These are phyloP conservation scores for Ramularia collo-cygni DNA, from an alignment of 2,329 filamentous ascomycete genomes.

Conservation along the genomic window DNA sequence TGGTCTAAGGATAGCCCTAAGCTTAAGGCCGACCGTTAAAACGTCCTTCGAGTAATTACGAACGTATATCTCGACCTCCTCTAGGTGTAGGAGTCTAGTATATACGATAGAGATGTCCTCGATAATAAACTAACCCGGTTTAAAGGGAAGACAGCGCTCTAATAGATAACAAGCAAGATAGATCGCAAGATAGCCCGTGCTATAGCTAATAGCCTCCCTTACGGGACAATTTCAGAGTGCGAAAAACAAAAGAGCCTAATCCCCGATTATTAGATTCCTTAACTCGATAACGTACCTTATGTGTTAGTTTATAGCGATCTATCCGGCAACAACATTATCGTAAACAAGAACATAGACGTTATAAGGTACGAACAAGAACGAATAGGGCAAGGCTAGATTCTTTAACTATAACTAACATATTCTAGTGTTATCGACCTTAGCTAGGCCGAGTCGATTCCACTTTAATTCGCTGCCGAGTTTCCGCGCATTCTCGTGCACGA, in stretches of 20 bases:
- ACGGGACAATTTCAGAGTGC: not conserved
- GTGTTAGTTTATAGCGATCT: not conserved
- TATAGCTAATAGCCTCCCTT: not conserved
- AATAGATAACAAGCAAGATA: not conserved
- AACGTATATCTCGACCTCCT: not conserved
- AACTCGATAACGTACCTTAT: not conserved
- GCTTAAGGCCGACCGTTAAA: not conserved
- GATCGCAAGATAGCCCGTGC: not conserved
- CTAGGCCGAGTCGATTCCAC: not conserved
- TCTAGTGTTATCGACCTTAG: not conserved
- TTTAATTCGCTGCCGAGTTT: not conserved
- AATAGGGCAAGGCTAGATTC: not conserved
- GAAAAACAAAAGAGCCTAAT: not conserved
- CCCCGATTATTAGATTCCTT: not conserved
- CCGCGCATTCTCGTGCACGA: not conserved
- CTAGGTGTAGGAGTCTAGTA: not conserved
- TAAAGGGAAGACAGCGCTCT: not conserved
- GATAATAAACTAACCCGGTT: not conserved
- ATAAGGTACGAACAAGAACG: not conserved
- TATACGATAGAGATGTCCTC: not conserved
- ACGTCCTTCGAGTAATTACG: not conserved
- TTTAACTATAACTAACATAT: not conserved
- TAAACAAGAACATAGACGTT: not conserved
- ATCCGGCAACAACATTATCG: not conserved
- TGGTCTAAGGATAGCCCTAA: not conserved